Evolutionary conservation across 805 yeast species (phyloP), one percentile per base, ranked within the genome.

Genomic region (Wickerhamiella allomyrinae): DNA sequence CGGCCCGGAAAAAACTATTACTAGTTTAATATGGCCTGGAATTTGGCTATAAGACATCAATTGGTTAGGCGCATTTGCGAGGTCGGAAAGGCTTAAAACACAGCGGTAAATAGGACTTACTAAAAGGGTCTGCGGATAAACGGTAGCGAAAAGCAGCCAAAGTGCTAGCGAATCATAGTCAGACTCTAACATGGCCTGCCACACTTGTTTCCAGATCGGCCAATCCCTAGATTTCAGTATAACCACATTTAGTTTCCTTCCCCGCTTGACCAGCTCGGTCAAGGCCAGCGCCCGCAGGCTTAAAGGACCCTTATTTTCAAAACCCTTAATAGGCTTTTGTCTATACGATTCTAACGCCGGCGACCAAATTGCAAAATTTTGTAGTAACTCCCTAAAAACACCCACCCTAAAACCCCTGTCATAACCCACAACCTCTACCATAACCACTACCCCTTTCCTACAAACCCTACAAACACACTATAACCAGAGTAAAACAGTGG

Each of bases 131-230:
- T 9, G 21, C 5, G 29, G 31, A 14, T 34, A 42, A 6, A 15
- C 29, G 14, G 14, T 29, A 2, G 36, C 40, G 34, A 42, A 42
- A 5, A 39, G 24, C 24, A 42, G 35, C 45, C 45, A 42, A n/a
- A 27, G 6, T 9, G 34, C 37, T 10, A 42, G 29, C 14, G 41
- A 38, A 27, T 34, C 45, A 11, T 29, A 13, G 4, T 23, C 23
- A 10, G 17, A 11, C 4, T 4, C 14, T 17, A 24, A 20, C n/a
- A 42, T 35, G 9, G 20, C n/a, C 14, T 20, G 24, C 45, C 45
- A 42, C 8, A 42, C 15, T 20, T 29, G 24, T 7, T 19, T 29
- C 39, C 41, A 37, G 29, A 24, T n/a, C 11, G 39, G 34, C n/a
- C 39, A 34, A 11, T 22, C 31, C 29, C 34, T 34, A 5, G 33